A percentile compares a stretch with the other conserved stretches of the same genome.
phyloP scores from a whole-genome alignment of 257 asterid species.

The Solanum tarijense region DNA sequence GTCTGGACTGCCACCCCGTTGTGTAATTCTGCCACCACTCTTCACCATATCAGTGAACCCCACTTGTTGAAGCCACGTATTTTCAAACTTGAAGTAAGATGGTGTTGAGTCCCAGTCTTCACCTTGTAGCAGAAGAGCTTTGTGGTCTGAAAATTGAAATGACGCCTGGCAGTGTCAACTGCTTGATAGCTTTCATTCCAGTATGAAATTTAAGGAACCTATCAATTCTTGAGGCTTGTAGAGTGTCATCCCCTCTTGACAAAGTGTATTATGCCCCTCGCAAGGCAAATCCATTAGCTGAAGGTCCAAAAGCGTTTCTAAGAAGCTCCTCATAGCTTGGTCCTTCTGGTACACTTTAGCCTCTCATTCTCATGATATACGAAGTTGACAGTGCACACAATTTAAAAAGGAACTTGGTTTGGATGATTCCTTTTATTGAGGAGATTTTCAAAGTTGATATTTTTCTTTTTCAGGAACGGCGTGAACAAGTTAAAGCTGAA shows the following conservation, averaged over 20 bases:
- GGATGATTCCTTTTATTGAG: background rate
- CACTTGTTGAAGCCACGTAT: background rate
- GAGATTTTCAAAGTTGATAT: background rate
- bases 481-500: conserved; percentile 75
- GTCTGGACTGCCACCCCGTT: background rate
- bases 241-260: background rate
- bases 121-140: background rate
- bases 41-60: background rate
- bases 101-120: background rate
- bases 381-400: background rate
- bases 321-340: background rate
- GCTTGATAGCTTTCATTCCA: background rate
- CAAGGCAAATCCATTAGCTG: background rate
- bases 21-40: background rate
- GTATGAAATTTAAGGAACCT: background rate
- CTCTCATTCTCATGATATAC: background rate
- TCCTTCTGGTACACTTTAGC: background rate
- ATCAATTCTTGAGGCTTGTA: background rate
- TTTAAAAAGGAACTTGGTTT: background rate
- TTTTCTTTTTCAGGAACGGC: conserved; percentile 45
- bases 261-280: background rate
- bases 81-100: background rate
- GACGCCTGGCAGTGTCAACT: background rate
- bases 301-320: background rate
- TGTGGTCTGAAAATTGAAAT: background rate